phyloP scores from a whole-genome alignment of 257 asterid species.

The Apocynum venetum region DNA sequence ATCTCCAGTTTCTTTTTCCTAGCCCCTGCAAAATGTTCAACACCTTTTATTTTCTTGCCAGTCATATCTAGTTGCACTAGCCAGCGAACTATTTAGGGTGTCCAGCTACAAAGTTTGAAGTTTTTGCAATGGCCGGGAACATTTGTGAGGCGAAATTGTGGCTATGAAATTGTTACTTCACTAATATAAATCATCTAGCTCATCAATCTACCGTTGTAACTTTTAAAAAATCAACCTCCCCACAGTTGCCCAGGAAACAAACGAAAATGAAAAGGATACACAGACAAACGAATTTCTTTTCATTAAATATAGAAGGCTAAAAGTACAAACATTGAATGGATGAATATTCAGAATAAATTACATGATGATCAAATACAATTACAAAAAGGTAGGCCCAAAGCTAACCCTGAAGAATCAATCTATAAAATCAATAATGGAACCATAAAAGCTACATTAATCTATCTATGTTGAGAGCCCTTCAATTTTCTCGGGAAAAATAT shows the following conservation, averaged over 20 bases:
- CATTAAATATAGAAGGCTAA: background rate
- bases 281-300: background rate
- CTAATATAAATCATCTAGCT: background rate
- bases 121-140: background rate
- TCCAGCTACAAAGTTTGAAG: background rate
- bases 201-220: background rate
- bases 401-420: constrained; percentile 34
- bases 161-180: background rate
- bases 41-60: no score
- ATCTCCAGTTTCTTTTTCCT: no score
- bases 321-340: constrained; percentile 1
- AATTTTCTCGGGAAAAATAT: background rate
- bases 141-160: background rate
- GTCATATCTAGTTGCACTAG: no score
- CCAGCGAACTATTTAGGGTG: no score
- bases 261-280: background rate
- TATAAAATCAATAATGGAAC: constrained; percentile 22
- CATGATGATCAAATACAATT: constrained; percentile 18
- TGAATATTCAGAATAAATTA: constrained; percentile 8
- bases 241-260: background rate
- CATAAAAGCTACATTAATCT: constrained; percentile 24
- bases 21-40: no score
- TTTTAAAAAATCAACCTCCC: background rate
- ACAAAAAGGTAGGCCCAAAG: constrained; percentile 13
- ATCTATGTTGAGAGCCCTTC: constrained; percentile 15